phyloP scores from a whole-genome alignment of 108 stramenopile genomes.

The Skeletonema grethae region DNA sequence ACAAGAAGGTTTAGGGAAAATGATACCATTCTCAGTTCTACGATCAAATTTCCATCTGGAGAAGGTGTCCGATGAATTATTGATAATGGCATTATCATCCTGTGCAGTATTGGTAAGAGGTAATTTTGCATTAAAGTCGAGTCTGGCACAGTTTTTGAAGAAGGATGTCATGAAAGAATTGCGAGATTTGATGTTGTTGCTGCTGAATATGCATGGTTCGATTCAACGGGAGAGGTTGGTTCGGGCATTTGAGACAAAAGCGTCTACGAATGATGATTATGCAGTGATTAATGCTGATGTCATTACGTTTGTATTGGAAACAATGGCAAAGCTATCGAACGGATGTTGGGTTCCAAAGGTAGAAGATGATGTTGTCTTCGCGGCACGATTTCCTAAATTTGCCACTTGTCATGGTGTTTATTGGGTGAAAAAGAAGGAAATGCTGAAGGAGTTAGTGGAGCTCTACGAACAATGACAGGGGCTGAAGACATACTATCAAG shows the following conservation, averaged over 20 bases:
- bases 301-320: constrained; percentile 60
- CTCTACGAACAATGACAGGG: constrained; percentile 21
- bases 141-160: constrained; percentile 45
- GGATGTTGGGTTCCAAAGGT: constrained; percentile 73
- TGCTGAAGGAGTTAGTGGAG: constrained; percentile 37
- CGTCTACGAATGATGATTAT: constrained; percentile 13
- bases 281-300: constrained; percentile 44
- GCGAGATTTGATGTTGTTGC: constrained; percentile 71
- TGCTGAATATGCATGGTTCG: constrained; percentile 71
- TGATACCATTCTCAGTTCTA: constrained; percentile 75
- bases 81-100: constrained; percentile 65
- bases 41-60: constrained; percentile 51
- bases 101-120: constrained; percentile 82
- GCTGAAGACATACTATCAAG: neutral
- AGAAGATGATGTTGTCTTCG: constrained; percentile 70
- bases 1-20: constrained; percentile 57
- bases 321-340: constrained; percentile 54
- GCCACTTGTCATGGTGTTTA: constrained; percentile 57
- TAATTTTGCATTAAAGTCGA: constrained; percentile 75
- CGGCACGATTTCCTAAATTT: constrained; percentile 48
- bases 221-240: constrained; percentile 66
- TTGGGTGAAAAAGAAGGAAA: constrained; percentile 74
- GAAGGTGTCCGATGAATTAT: constrained; percentile 46
- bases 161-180: constrained; percentile 48
- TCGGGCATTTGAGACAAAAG: constrained; percentile 30